These are phyloP conservation scores for Aureobasidium pullulans DNA, from an alignment of 2,329 filamentous ascomycete genomes.

Conservation along the genomic window DNA sequence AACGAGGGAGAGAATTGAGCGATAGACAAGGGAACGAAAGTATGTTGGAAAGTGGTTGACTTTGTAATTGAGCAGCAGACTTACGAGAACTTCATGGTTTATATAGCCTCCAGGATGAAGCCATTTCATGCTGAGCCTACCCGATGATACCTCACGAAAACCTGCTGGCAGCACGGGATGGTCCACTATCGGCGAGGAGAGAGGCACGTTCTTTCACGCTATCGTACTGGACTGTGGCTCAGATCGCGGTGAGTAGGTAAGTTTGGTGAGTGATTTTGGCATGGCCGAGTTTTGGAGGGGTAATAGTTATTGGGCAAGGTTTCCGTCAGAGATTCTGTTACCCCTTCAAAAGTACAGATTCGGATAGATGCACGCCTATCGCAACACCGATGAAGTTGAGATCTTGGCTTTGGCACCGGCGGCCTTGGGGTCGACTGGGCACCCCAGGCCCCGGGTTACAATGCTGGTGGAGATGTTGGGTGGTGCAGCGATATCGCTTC, in stretches of 20 bases:
- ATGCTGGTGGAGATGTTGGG: background rate
- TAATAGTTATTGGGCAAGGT: constrained; percentile 4
- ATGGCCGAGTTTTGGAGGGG: background rate
- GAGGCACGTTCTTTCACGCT: background rate
- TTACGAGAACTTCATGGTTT: background rate
- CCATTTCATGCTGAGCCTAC: background rate
- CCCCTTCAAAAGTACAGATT: background rate
- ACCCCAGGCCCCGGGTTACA: background rate
- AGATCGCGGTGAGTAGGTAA: background rate
- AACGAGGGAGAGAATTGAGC: background rate
- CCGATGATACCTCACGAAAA: background rate
- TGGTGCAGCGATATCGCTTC: constrained; percentile 3
- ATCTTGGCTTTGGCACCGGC: constrained; percentile 1
- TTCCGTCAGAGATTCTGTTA: background rate
- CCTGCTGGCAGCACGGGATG: background rate
- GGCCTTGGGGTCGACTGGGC: constrained; percentile 4
- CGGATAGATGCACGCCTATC: background rate
- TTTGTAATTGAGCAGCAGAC: background rate
- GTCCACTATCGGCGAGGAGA: constrained; percentile 3
- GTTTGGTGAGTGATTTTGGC: background rate
- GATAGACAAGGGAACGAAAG: background rate
- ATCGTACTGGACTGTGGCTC: background rate
- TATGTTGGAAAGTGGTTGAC: background rate
- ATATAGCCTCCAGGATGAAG: background rate
- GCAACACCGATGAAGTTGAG: background rate